Base-by-base conservation (phyloP, 441 rosid genomes). In the Kokia cookei region DNA sequence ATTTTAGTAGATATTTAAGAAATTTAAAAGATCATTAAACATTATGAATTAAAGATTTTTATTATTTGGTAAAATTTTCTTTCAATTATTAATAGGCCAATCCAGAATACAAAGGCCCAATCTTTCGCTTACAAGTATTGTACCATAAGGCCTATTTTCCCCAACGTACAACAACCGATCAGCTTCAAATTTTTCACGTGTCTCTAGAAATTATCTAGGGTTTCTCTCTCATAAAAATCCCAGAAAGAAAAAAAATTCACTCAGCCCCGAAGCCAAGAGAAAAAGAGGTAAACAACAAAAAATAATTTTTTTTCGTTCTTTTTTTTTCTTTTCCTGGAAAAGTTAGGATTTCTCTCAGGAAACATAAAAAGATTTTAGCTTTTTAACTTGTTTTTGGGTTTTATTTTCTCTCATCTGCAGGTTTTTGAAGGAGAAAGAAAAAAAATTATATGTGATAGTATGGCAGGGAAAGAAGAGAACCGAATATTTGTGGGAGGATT, bases 401-500 rank as follows among this genome's bases (percentile, higher is more conserved):
- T 72, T 10, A 45, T 47, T 72, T 62, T 47, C 61, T 17, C 3
- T 60, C 4, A 9, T 60, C 27, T 59, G 55, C 45, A 58, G 75
- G 66, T 8, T 60, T 4, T 15, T 15, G 45, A 22, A 57, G 37
- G 4, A 40, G 7, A 0, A 2, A 17, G 27, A 19, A 55, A 4
- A 3, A 57, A 10, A 24, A 32, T 69, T 69, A n/a, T 53, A 32
- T 45, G 58, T n/a, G 40, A 12, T 73, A 79, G 76, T 64, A 92
- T 92, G 97, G 85, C 91, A 2, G 88, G 87, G 59, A 92, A 88
- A 83, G 97, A 96, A 61, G 97, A 92, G 15, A 77, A 91, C 79
- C 84, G 97, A 54, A 91, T 96, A 47, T 93, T 96, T 67, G 97
- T 96, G 0, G 99, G 98, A 50, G 99, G 99, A 7, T 83, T 96